Evolutionary conservation across 2,329 filamentous ascomycete genomes (phyloP).

Genomic region (Cordyceps tenuipes): DNA sequence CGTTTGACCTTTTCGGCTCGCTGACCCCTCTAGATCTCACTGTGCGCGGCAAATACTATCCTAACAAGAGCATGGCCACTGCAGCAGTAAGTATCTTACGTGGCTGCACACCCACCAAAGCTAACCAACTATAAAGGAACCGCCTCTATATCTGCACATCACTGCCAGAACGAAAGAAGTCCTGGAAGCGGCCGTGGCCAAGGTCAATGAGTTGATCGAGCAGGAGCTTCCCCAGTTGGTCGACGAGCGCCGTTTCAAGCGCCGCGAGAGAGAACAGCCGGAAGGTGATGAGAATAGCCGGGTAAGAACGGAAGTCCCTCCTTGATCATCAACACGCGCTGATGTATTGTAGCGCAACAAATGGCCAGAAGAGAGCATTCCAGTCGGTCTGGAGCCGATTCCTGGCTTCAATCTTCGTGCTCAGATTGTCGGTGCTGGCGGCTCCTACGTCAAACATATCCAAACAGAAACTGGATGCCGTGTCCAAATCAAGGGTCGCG

Average conservation of each 20-base stretch:
- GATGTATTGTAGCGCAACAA: slow-evolving; percentile 70
- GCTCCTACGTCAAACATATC: slow-evolving; percentile 96
- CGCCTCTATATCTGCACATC: slow-evolving; percentile 88
- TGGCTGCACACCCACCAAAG: not conserved
- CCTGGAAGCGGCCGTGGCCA: slow-evolving; percentile 77
- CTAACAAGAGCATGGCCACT: slow-evolving; percentile 96
- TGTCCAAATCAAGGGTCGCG: slow-evolving; percentile 95
- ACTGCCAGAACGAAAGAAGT: slow-evolving; percentile 88
- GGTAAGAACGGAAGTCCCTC: slow-evolving; percentile 43
- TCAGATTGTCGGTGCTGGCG: slow-evolving; percentile 89
- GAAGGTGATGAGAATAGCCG: slow-evolving; percentile 88
- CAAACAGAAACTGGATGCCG: slow-evolving; percentile 91
- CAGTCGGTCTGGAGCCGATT: slow-evolving; percentile 81
- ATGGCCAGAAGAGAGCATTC: slow-evolving; percentile 96
- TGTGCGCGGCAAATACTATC: slow-evolving; percentile 91
- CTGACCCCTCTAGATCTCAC: slow-evolving; percentile 76
- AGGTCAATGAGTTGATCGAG: slow-evolving; percentile 92
- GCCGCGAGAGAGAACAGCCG: slow-evolving; percentile 66
- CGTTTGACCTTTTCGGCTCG: not conserved
- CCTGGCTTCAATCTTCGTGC: slow-evolving; percentile 93
- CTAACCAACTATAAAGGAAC: slow-evolving; percentile 51
- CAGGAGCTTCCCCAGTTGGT: slow-evolving; percentile 93
- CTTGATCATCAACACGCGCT: slow-evolving; percentile 11
- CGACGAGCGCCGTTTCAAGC: slow-evolving; percentile 85
- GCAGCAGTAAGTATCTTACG: slow-evolving; percentile 59